Base-by-base conservation (phyloP, 2,329 filamentous ascomycete species). In the Sporothrix pseudoabietina region DNA sequence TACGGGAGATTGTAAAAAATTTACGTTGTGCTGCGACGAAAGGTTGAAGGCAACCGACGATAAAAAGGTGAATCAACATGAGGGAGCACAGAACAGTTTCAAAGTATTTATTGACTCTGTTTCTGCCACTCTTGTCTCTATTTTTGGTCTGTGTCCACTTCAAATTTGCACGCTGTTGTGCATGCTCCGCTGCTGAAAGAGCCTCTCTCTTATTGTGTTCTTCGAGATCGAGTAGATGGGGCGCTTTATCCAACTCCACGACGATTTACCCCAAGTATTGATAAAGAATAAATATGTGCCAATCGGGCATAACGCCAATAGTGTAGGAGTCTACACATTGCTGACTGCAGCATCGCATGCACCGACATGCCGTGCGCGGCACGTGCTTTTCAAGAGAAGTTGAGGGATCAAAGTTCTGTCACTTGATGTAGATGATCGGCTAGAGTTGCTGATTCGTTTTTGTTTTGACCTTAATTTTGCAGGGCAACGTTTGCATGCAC, bases 11-110 rank as follows among this genome's bases (percentile, higher is more conserved):
- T n/a, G 16, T 4, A 26, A 47, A 22, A 49, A 55, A 47, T 19
- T 32, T 22, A 49, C 35, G 2, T 35, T 19, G 14, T 19, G 14
- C 19, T 47, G 32, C 22, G 4, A 65, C 19, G 16, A 30, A 30
- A 30, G 55, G 12, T 26, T 16, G 65, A 4, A 49, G 6, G 4
- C 35, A 69, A 39, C 5, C 8, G 10, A 69, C 19, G 16, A 69
- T 22, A 49, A 19, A 47, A 30, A 47, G 3, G 14, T 30, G 12
- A 66, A 47, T 47, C 61, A 35, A 22, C n/a, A 35, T 69, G 22
- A 19, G 32, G 59, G 30, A 65, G 49, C 71, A 72, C 44, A 72
- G 30, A 61, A 55, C 57, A 49, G 59, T 54, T 72, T 66, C 44
- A 47, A 26, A 19, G 32, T 44, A 22, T 47, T 47, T 66, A 32